These are phyloP conservation scores for Auriscalpium vulgare DNA, from an alignment of 768 basidiomycete genomes.

Conservation along the genomic window DNA sequence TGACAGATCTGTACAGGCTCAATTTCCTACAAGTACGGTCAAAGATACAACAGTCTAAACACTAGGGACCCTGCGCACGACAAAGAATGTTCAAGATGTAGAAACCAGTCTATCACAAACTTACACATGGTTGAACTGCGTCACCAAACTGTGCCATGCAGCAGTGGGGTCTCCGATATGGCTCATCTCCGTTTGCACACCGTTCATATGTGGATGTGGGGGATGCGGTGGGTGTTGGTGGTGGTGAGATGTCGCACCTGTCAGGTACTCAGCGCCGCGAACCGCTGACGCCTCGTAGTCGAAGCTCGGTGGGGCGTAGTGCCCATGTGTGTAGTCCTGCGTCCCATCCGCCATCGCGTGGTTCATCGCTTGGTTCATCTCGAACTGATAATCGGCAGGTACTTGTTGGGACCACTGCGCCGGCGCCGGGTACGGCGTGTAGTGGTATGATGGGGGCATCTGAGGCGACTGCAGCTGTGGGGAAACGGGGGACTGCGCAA, in stretches of 20 bases:
- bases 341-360: neutral
- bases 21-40: too few species aligned
- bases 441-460: neutral
- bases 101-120: too few species aligned
- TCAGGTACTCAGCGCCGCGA: slow-evolving; percentile 11
- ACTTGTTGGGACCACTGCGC: slow-evolving; percentile 6
- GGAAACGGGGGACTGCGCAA: slow-evolving; percentile 10
- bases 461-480: slow-evolving; percentile 12
- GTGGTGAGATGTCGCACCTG: neutral
- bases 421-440: neutral
- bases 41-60: too few species aligned
- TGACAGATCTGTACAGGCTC: too few species aligned
- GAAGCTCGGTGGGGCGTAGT: slow-evolving; percentile 4
- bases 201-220: neutral
- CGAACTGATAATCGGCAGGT: slow-evolving; percentile 1
- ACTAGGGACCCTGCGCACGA: too few species aligned
- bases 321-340: neutral
- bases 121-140: slow-evolving; percentile 16
- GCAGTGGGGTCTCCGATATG: slow-evolving; percentile 11
- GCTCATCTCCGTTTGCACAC: slow-evolving; percentile 11
- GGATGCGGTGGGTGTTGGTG: slow-evolving; percentile 3
- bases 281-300: slow-evolving; percentile 13
- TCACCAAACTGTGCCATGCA: slow-evolving; percentile 16
- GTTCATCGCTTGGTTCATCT: neutral
- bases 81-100: too few species aligned